Evolutionary conservation across 129 eudicot genomes (phyloP), one percentile per base, ranked within the genome.

Genomic region (Chrysanthemum lavandulifolium): DNA sequence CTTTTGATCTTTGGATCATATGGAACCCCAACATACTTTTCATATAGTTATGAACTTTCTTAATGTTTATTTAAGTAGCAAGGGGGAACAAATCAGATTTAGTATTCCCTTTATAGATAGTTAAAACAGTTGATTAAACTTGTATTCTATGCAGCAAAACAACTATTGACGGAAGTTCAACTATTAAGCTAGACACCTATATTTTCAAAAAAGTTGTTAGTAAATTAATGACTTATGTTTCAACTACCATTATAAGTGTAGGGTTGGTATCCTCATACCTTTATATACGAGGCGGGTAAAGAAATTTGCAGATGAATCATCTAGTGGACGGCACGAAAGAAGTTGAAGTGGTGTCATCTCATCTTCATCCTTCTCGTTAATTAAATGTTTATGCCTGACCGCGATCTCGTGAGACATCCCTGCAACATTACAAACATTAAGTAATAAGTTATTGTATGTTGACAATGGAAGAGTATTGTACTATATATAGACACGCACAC

Each of bases 291-390:
- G n/a, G 49, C 58, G 73, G 45, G 10, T 13, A 10, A 76, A 19
- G 18, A 53, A 15, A 33, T 47, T 29, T 9, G 59, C 21, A 1
- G 62, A 49, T 10, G 50, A 18, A 23, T 16, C 25, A 12, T 78
- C 82, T 2, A 59, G 23, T 33, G 76, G 48, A 8, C 78, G 75
- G 72, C 81, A 74, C 0, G 86, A 78, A 64, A 83, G 81, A 69
- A 83, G 75, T 58, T 83, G 86, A 57, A 83, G 85, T 49, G 85
- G 75, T 10, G 80, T 84, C 81, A 73, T 81, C 78, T 58, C 63
- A 48, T 80, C 85, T 63, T 61, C 82, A 48, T 84, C 88, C 56
- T 25, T 52, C 52, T 56, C 65, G 2, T 23, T 8, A 6, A 69
- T 61, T n/a, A 84, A 65, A 74, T 50, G 36, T 13, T 16, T 25